A percentile compares a stretch with the other conserved stretches of the same genome.
phyloP scores from a whole-genome alignment of 345 rosid genomes.

The Theobroma cacao region DNA sequence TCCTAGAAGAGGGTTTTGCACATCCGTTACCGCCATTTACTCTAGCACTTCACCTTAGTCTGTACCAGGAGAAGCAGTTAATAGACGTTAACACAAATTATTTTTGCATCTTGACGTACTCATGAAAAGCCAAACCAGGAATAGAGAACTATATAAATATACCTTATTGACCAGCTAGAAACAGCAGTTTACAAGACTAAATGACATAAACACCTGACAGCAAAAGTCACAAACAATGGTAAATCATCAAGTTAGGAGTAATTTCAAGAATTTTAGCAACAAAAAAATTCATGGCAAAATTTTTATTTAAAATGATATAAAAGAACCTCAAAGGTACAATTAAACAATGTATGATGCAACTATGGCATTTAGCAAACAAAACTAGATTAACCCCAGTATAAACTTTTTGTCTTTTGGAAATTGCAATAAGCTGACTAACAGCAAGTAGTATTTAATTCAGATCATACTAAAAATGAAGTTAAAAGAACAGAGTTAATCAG shows the following conservation, averaged over 20 bases:
- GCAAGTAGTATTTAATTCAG: not conserved
- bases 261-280: not conserved
- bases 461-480: not conserved
- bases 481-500: not conserved
- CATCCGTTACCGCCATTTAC: constrained; percentile 65
- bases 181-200: not conserved
- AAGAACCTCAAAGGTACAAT: constrained; percentile 1
- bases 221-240: not conserved
- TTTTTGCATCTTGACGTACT: not conserved
- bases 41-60: constrained; percentile 30
- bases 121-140: not conserved
- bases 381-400: not conserved
- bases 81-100: not conserved
- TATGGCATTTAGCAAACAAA: not conserved
- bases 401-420: not conserved
- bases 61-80: constrained; percentile 19
- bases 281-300: not conserved
- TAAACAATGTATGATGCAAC: not conserved
- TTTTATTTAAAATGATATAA: no score
- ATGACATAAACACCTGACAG: not conserved
- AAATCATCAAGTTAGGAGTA: not conserved
- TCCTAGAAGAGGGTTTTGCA: constrained; percentile 74
- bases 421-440: not conserved
- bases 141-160: not conserved
- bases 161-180: constrained; percentile 4